A percentile compares a stretch with the other conserved stretches of the same genome.
Conservation (phyloP, 2,329 filamentous ascomycete genomes). For the Macrophomina tecta region DNA sequence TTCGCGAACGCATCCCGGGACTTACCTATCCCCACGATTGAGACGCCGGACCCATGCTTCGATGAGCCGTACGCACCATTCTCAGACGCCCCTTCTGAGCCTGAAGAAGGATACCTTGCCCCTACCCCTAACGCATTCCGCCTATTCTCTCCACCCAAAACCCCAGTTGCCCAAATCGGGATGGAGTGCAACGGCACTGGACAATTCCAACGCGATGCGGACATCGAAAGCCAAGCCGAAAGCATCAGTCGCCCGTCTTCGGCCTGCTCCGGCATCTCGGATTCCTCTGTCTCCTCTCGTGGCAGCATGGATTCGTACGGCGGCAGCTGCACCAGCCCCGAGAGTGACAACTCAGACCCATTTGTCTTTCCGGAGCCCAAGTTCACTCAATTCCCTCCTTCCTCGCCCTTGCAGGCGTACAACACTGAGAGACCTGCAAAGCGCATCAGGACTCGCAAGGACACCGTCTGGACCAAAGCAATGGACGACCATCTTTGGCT, state of each 20-base stretch:
- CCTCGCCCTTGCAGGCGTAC: slow-evolving; percentile 40
- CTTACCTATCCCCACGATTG: slow-evolving; percentile 56
- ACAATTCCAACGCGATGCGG: slow-evolving; percentile 40
- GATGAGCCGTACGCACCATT: slow-evolving; percentile 26
- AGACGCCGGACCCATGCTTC: slow-evolving; percentile 50
- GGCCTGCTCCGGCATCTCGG: slow-evolving; percentile 63
- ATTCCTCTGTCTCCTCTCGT: slow-evolving; percentile 67
- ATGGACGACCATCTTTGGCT: slow-evolving; percentile 73
- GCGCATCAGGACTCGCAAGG: slow-evolving; percentile 50
- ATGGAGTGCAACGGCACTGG: slow-evolving; percentile 37
- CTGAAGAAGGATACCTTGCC: slow-evolving; percentile 50
- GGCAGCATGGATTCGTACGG: slow-evolving; percentile 64
- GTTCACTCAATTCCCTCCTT: slow-evolving; percentile 36
- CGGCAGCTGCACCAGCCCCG: slow-evolving; percentile 66
- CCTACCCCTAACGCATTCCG: slow-evolving; percentile 46
- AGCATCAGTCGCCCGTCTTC: slow-evolving; percentile 62
- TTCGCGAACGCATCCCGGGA: slow-evolving; percentile 36
- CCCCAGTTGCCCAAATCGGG: slow-evolving; percentile 52
- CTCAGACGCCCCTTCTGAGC: slow-evolving; percentile 36
- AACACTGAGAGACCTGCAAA: slow-evolving; percentile 41
- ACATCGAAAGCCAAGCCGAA: slow-evolving; percentile 45
- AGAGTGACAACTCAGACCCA: slow-evolving; percentile 63
- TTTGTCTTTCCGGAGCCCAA: slow-evolving; percentile 55
- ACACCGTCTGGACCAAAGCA: slow-evolving; percentile 62
- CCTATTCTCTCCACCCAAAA: slow-evolving; percentile 56